phyloP scores from a whole-genome alignment of 2,329 filamentous ascomycete species.

The Fusarium burgessii region DNA sequence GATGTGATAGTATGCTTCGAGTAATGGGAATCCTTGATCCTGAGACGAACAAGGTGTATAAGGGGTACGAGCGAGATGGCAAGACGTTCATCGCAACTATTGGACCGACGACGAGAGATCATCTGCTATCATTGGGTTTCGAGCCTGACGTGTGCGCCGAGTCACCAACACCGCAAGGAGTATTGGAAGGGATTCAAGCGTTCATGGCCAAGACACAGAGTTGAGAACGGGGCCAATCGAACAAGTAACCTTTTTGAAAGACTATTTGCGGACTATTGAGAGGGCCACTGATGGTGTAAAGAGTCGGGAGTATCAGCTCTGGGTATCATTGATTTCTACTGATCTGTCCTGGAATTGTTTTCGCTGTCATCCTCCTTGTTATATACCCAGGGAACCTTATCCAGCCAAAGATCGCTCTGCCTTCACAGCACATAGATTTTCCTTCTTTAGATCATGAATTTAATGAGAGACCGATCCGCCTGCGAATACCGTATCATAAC shows the following conservation, averaged over 20 bases:
- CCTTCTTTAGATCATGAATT: slow-evolving; percentile 1
- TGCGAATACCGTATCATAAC: slow-evolving; percentile 22
- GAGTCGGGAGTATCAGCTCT: slow-evolving; percentile 44
- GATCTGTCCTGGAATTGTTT: slow-evolving; percentile 17
- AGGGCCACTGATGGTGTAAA: slow-evolving; percentile 10
- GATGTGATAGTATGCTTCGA: slow-evolving; percentile 70
- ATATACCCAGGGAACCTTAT: slow-evolving; percentile 20
- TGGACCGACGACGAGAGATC: slow-evolving; percentile 88
- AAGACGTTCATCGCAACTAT: slow-evolving; percentile 83
- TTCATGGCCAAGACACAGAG: slow-evolving; percentile 38
- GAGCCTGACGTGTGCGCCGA: slow-evolving; percentile 84
- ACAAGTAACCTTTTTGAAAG: background rate
- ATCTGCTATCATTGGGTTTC: slow-evolving; percentile 75
- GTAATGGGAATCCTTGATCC: slow-evolving; percentile 65
- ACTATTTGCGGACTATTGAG: background rate
- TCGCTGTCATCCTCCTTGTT: slow-evolving; percentile 6
- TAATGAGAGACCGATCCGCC: slow-evolving; percentile 17
- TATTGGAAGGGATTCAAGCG: slow-evolving; percentile 74
- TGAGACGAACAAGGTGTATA: slow-evolving; percentile 55
- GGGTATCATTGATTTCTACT: slow-evolving; percentile 47
- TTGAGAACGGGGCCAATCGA: slow-evolving; percentile 18
- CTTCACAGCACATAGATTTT: background rate
- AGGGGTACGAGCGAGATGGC: slow-evolving; percentile 47
- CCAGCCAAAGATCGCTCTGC: background rate
- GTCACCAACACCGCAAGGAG: slow-evolving; percentile 83